Evolutionary conservation across 2,329 filamentous ascomycete genomes (phyloP), one percentile per base, ranked within the genome.

Genomic region (Alternaria gaisen): DNA sequence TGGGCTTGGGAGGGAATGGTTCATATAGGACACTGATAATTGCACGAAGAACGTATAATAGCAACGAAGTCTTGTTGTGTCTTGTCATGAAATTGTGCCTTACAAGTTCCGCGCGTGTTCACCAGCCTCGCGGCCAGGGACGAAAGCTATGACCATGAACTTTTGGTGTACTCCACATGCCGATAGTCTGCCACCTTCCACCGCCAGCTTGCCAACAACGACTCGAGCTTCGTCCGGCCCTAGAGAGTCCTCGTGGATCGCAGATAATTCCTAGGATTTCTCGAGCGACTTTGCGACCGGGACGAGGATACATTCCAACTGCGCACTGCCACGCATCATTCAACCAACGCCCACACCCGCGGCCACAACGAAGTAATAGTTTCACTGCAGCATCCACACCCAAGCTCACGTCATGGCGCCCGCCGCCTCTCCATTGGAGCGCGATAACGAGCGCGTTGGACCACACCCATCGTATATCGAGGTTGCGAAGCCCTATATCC

Each of bases 401-500:
- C 32, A 28, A 40, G 36, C 57, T 14, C 44, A 43, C 14, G 32
- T 30, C n/a, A 78, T 78, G 77, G 74, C 75, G 56, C 72, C 75
- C 32, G 65, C 73, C 46, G 62, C 70, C 34, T 71, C 70, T 8
- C 68, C 72, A 8, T 63, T 66, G 5, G 68, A 71, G n/a, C 66
- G 64, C 46, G 68, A 66, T 28, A 58, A 55, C 47, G 72, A 69
- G 12, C 71, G 71, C 42, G 69, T 81, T 41, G 83, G 84, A 14
- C 87, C 87, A 22, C 86, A 89, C 72, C 87, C 87, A 1, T 88
- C 86, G 20, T 88, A 85, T 70, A 88, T 90, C 63, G 85, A 88
- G 71, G 83, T 89, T 57, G 86, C 87, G 57, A 86, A 87, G 68
- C 92, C 92, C 58, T 98, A 94, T 80, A 87, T 93, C 64, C 90